Evolutionary conservation across 2,329 filamentous ascomycete species (phyloP).

Genomic region (Xenoacremonium recifei): DNA sequence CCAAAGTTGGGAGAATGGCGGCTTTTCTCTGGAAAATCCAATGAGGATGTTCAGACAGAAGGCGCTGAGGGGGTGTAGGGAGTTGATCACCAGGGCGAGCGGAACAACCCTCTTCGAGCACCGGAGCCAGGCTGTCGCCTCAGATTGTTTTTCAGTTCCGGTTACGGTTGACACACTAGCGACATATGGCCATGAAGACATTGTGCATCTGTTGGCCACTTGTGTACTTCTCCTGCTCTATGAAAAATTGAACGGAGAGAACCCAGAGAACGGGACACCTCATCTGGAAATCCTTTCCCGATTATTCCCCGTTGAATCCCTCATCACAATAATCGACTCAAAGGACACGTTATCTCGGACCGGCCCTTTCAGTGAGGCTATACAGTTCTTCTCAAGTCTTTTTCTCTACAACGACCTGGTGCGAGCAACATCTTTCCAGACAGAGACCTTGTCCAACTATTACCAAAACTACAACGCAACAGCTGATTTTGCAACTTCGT

Average conservation of each 20-base stretch:
- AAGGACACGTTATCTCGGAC: no score
- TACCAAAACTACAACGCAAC: slow-evolving; percentile 3
- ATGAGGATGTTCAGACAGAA: slow-evolving; percentile 14
- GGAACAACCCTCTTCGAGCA: no score
- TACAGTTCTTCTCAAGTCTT: slow-evolving; percentile 14
- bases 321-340: slow-evolving; percentile 1
- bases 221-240: slow-evolving; percentile 15
- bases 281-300: slow-evolving; percentile 12
- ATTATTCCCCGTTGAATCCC: slow-evolving; percentile 3
- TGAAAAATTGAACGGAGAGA: slow-evolving; percentile 15
- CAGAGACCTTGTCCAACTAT: slow-evolving; percentile 12
- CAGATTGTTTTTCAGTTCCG: no score
- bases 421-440: slow-evolving; percentile 10
- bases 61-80: slow-evolving; percentile 11
- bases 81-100: slow-evolving; percentile 1
- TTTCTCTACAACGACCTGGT: slow-evolving; percentile 20
- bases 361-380: slow-evolving; percentile 6
- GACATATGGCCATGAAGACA: no score
- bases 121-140: no score
- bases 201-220: slow-evolving; percentile 11
- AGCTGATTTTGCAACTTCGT: no score
- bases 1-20: slow-evolving; percentile 16
- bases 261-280: slow-evolving; percentile 6
- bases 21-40: slow-evolving; percentile 5
- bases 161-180: no score